A percentile compares a stretch with the other conserved stretches of the same genome.
These are phyloP conservation scores for Mollisia scopiformis DNA, from an alignment of 2,329 filamentous ascomycete species.

Conservation along the genomic window DNA sequence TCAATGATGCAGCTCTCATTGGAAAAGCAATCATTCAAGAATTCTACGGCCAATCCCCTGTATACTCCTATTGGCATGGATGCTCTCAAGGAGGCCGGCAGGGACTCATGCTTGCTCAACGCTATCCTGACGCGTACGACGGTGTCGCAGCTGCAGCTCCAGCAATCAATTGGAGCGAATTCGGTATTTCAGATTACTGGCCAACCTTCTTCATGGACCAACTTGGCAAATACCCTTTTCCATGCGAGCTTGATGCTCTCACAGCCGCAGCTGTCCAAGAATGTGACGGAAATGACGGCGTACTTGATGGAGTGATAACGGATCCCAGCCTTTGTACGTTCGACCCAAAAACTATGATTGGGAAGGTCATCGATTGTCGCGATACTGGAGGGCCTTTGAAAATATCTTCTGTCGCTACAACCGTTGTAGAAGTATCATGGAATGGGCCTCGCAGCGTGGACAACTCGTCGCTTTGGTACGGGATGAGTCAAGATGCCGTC, in stretches of 20 bases:
- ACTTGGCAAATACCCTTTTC: constrained; percentile 2
- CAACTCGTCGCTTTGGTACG: neutral
- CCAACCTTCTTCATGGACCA: constrained; percentile 23
- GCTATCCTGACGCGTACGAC: constrained; percentile 41
- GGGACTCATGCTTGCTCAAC: constrained; percentile 41
- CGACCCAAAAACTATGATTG: constrained; percentile 17
- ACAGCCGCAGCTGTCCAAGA: constrained; percentile 14
- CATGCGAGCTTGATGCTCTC: constrained; percentile 21
- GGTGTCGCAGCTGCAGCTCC: constrained; percentile 44
- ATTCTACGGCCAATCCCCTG: constrained; percentile 38
- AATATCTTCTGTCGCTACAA: neutral
- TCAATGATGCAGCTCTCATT: constrained; percentile 39
- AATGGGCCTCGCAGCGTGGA: neutral
- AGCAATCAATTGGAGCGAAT: constrained; percentile 37
- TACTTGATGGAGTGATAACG: constrained; percentile 24
- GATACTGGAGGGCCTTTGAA: neutral
- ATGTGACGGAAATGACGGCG: constrained; percentile 23
- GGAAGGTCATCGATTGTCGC: neutral
- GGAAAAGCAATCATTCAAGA: constrained; percentile 38
- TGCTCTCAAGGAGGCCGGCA: constrained; percentile 43
- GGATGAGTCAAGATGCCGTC: neutral
- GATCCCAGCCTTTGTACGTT: constrained; percentile 16
- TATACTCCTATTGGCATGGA: constrained; percentile 42
- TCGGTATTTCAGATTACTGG: constrained; percentile 10
- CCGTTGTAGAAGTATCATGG: neutral